These are phyloP conservation scores for Verticillium zaregamsianum DNA, from an alignment of 2,329 filamentous ascomycete species.

Conservation along the genomic window DNA sequence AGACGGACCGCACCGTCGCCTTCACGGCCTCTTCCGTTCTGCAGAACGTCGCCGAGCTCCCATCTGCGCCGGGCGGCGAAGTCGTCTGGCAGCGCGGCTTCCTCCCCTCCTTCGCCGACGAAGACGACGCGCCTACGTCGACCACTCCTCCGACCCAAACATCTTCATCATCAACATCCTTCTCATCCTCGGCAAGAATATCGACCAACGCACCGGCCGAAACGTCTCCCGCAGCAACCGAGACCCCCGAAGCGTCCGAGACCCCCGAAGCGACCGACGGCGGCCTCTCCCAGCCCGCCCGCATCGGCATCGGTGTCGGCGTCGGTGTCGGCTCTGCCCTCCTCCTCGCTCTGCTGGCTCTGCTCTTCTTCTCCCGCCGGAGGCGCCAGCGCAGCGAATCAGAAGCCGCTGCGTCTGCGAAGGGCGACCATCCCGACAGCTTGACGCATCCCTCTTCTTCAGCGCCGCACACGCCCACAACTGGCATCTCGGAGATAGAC, in stretches of 20 bases:
- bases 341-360: slow-evolving; percentile 13
- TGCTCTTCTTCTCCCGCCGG: slow-evolving; percentile 15
- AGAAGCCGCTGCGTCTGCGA: neutral
- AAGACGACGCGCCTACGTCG: neutral
- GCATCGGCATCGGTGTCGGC: slow-evolving; percentile 17
- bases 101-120: slow-evolving; percentile 13
- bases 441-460: neutral
- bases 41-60: slow-evolving; percentile 20
- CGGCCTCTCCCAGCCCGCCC: slow-evolving; percentile 18
- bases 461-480: slow-evolving; percentile 1
- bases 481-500: slow-evolving; percentile 14
- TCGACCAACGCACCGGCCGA: neutral
- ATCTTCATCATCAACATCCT: slow-evolving; percentile 1
- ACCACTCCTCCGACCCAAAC: neutral
- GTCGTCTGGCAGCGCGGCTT: slow-evolving; percentile 20
- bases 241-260: neutral
- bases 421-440: neutral
- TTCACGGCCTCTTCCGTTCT: slow-evolving; percentile 19
- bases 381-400: neutral
- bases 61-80: slow-evolving; percentile 17
- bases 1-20: slow-evolving; percentile 19
- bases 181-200: neutral
- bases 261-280: neutral
- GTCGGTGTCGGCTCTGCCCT: slow-evolving; percentile 14
- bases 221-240: neutral